Conservation (phyloP, 2,329 filamentous ascomycete species). For the Drechslerella dactyloides region DNA sequence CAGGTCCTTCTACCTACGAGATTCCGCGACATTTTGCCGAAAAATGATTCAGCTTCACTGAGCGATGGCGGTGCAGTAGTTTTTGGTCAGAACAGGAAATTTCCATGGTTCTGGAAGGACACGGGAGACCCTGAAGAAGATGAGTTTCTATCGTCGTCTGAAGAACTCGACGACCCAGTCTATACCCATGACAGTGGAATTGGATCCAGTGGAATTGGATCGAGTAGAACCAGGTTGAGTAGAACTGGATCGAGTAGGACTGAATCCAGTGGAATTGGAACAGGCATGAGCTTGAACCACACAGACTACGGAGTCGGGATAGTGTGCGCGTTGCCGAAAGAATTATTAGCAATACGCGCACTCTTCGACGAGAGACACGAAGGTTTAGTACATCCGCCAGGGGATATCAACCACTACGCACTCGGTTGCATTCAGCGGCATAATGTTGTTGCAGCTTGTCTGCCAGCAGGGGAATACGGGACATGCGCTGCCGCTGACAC, state of each 20-base stretch:
- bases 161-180: slow-evolving; percentile 4
- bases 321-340: slow-evolving; percentile 31
- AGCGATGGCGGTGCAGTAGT: slow-evolving; percentile 13
- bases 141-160: not conserved
- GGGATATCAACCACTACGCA: slow-evolving; percentile 33
- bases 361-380: slow-evolving; percentile 28
- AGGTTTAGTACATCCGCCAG: not conserved
- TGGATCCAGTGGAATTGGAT: no score
- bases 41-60: not conserved
- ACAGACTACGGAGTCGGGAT: slow-evolving; percentile 30
- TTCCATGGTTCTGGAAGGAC: slow-evolving; percentile 3
- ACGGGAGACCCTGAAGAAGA: not conserved
- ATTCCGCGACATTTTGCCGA: not conserved
- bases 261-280: no score
- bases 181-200: slow-evolving; percentile 35
- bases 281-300: not conserved
- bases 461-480: slow-evolving; percentile 32
- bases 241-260: no score
- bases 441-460: slow-evolving; percentile 29
- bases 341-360: slow-evolving; percentile 27
- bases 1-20: slow-evolving; percentile 16
- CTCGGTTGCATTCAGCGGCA: slow-evolving; percentile 23
- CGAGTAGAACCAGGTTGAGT: no score
- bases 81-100: slow-evolving; percentile 20
- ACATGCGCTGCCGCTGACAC: slow-evolving; percentile 17